Evolutionary conservation across 176 grass and related monocot species (phyloP).

Genomic region (Ensete ventricosum): DNA sequence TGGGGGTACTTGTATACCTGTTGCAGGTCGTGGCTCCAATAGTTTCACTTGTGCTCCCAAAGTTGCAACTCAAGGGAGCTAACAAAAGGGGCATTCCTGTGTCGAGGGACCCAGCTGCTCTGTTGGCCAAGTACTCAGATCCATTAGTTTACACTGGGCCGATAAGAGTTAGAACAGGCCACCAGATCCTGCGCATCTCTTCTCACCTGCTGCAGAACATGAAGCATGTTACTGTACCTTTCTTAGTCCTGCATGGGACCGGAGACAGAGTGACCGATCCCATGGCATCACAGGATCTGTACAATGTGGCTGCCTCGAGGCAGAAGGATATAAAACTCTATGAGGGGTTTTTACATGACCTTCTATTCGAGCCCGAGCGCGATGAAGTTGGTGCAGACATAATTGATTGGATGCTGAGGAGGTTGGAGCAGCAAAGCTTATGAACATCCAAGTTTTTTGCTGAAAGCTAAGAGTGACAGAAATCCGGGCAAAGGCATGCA

Average conservation of each 20-base stretch:
- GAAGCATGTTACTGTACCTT: constrained; percentile 50
- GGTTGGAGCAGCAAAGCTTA: constrained; percentile 24
- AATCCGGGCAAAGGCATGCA: background rate
- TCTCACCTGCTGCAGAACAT: constrained; percentile 56
- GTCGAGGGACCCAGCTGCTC: constrained; percentile 58
- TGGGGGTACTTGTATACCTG: background rate
- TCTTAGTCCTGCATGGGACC: constrained; percentile 72
- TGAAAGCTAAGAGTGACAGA: background rate
- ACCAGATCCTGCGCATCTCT: constrained; percentile 62
- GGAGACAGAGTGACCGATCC: constrained; percentile 80
- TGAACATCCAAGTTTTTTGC: background rate
- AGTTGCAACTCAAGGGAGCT: constrained; percentile 92
- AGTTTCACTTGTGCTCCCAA: constrained; percentile 69
- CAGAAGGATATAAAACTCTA: constrained; percentile 68
- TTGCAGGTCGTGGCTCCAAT: constrained; percentile 88
- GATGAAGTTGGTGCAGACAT: constrained; percentile 70
- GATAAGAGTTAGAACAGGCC: constrained; percentile 71
- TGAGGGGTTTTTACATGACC: constrained; percentile 76
- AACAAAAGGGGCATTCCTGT: constrained; percentile 82
- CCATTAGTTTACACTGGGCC: constrained; percentile 75
- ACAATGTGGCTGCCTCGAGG: constrained; percentile 42
- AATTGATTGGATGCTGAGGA: constrained; percentile 73
- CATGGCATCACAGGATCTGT: constrained; percentile 62
- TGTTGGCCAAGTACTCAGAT: constrained; percentile 83
- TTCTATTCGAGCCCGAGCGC: constrained; percentile 87